phyloP scores from a whole-genome alignment of 129 eudicot genomes.

The Tagetes erecta region DNA sequence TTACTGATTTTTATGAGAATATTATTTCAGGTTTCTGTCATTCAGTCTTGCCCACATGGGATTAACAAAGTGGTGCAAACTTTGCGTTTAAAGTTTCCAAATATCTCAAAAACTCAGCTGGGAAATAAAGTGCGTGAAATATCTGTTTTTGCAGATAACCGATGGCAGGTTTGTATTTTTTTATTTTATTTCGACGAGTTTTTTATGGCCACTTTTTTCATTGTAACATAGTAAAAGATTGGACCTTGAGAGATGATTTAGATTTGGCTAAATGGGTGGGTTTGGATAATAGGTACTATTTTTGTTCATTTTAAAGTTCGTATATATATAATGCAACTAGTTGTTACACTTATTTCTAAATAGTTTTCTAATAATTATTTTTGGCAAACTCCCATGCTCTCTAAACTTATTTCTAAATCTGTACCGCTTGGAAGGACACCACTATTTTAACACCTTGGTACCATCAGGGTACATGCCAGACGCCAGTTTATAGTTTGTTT shows the following conservation, averaged over 20 bases:
- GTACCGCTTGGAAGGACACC: no score
- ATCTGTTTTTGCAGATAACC: constrained; percentile 58
- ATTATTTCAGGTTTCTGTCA: constrained; percentile 55
- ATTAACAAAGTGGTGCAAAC: constrained; percentile 57
- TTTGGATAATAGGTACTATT: background rate
- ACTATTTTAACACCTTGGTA: no score
- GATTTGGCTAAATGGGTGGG: background rate
- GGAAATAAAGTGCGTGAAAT: constrained; percentile 81
- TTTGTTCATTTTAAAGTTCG: background rate
- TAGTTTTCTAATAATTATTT: background rate
- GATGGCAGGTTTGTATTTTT: constrained; percentile 77
- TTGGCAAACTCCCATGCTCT: background rate
- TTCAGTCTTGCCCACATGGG: constrained; percentile 64
- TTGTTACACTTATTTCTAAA: no score
- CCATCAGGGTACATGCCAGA: no score
- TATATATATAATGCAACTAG: no score
- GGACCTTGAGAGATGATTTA: background rate
- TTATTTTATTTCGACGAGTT: background rate
- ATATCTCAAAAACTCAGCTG: constrained; percentile 51
- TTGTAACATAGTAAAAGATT: background rate
- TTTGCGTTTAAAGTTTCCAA: constrained; percentile 62
- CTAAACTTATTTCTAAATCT: no score
- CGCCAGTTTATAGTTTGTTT: no score
- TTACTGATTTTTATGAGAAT: constrained; percentile 7
- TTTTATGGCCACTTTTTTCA: background rate